Evolutionary conservation across 139 green algal genomes (phyloP), one percentile per base, ranked within the genome.

Genomic region (Tetraselmis chui): DNA sequence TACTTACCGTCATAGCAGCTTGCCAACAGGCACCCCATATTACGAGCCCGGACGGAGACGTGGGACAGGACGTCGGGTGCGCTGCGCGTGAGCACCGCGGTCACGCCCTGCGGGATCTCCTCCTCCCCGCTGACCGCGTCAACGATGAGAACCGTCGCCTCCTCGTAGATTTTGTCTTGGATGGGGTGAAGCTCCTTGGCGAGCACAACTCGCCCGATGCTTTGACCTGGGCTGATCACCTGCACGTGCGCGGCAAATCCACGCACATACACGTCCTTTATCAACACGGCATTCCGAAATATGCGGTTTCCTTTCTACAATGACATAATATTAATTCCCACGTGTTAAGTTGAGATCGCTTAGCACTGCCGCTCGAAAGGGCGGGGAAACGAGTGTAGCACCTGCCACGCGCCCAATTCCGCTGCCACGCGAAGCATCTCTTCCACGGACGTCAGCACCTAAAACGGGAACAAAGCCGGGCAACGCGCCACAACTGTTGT

Each of bases 51-150:
- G 79, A 98, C 95, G 11, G 86, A 89, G 28, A 97, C 90, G 88
- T 98, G 95, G 22, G 88, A 94, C 83, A 98, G 88, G 75, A 98
- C 93, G 83, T 98, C 95, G 0, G 94, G 94, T 0, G 94, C 92
- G 76, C 97, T 92, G 22, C 89, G 87, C 1, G 94, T 96, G 11
- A 98, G 85, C 85, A 98, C 89, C 1, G 89, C 94, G 31, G 98
- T 92, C 27, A 87, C 90, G n/a, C 94, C 94, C 81, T 93, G 89
- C 23, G 95, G 95, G 81, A 98, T 94, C 90, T 98, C 95, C 88
- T 98, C 95, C 88, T 98, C 94, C 11, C 95, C 92, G 5, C 89
- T 94, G 32, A 97, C 91, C 77, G 92, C 89, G 81, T 93, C 81
- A 2, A 92, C 95, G 25, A 98, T 58, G 59, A 98, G 88, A 24